These are phyloP conservation scores for Populus alba DNA, from an alignment of 345 rosid genomes.

Conservation along the genomic window DNA sequence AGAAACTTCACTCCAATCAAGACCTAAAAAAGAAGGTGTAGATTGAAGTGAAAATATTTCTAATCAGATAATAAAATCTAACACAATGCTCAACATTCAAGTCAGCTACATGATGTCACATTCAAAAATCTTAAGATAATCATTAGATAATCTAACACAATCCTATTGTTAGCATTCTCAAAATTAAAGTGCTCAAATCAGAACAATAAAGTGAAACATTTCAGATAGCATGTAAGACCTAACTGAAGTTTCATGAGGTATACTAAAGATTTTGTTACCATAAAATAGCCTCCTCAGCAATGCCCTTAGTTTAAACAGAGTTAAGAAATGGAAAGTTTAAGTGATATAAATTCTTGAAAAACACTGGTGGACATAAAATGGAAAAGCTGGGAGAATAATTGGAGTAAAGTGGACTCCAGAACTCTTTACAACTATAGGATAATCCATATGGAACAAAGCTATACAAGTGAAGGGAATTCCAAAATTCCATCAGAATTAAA, in stretches of 20 bases:
- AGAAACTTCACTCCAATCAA: conserved; percentile 87
- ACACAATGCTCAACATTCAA: too few species aligned
- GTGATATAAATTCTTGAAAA: not conserved
- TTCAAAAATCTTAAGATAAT: not conserved
- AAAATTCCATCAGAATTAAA: not conserved
- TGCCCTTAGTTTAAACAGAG: not conserved
- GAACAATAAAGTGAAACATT: not conserved
- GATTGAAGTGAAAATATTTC: not conserved
- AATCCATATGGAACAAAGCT: not conserved
- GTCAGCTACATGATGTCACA: not conserved
- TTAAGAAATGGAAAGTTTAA: not conserved
- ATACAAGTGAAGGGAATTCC: not conserved
- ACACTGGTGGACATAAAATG: not conserved
- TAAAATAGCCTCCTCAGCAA: not conserved
- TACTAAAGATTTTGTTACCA: not conserved
- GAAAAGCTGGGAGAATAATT: too few species aligned
- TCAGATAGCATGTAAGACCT: not conserved
- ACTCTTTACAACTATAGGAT: too few species aligned
- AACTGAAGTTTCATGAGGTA: too few species aligned
- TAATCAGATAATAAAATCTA: not conserved
- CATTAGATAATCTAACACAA: not conserved
- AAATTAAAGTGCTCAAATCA: not conserved
- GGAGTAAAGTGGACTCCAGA: too few species aligned
- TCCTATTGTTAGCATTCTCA: not conserved
- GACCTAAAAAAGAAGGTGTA: conserved; percentile 39